phyloP scores from a whole-genome alignment of 495 filamentous ascomycete genomes.

The Baudoinia panamericana region DNA sequence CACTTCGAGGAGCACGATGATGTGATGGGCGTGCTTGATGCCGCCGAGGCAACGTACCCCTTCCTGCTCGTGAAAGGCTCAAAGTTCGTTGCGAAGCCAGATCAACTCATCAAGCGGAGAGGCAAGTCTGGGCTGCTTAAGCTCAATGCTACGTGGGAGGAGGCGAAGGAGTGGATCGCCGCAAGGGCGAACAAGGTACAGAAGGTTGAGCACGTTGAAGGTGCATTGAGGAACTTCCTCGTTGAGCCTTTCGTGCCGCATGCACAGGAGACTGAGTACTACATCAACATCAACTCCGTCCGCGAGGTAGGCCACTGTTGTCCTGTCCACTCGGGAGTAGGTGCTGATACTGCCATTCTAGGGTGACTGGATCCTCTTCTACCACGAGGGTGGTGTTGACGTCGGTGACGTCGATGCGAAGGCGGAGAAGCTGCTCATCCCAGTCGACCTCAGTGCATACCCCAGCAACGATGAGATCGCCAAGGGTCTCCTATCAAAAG shows the following conservation, averaged over 20 bases:
- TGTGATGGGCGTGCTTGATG: conserved; percentile 75
- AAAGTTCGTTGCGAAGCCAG: conserved; percentile 97
- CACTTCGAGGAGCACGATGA: conserved; percentile 82
- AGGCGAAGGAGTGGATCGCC: conserved; percentile 85
- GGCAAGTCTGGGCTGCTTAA: conserved; percentile 96
- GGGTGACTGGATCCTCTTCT: conserved; percentile 99
- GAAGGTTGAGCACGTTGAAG: conserved; percentile 82
- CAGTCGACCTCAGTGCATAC: conserved; percentile 87
- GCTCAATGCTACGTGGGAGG: conserved; percentile 93
- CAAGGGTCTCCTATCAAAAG: conserved; percentile 68
- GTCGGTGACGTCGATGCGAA: conserved; percentile 98
- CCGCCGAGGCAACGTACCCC: conserved; percentile 88
- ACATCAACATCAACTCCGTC: conserved; percentile 93
- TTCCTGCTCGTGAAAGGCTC: conserved; percentile 73
- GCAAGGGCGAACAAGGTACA: conserved; percentile 80
- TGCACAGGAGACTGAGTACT: conserved; percentile 85
- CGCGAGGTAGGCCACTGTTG: conserved; percentile 71
- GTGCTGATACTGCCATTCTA: conserved; percentile 30
- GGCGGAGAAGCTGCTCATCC: conserved; percentile 94
- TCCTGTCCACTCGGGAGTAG: background rate
- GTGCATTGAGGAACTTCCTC: conserved; percentile 83
- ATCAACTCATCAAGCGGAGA: conserved; percentile 98
- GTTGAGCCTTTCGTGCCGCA: conserved; percentile 98
- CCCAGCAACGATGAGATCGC: conserved; percentile 94
- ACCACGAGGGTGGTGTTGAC: conserved; percentile 97